Conservation (phyloP, 805 yeast species). For the Saccharomycopsis schoenii region DNA sequence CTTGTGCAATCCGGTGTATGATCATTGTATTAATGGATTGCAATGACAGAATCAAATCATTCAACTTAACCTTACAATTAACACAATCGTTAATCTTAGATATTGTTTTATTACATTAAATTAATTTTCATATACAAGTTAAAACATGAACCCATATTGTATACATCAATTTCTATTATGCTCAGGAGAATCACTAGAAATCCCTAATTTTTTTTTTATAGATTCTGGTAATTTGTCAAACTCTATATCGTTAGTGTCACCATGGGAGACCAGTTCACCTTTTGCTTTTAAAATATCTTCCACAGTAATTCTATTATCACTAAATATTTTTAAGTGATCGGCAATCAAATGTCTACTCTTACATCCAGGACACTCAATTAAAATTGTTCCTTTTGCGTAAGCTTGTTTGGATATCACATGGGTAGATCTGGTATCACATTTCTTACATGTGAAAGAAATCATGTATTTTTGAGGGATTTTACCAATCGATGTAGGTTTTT, state of each 20-base stretch:
- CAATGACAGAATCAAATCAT: no score
- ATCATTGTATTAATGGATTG: no score
- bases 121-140: not conserved
- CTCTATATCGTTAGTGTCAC: slow-evolving; percentile 55
- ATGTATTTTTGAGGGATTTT: slow-evolving; percentile 69
- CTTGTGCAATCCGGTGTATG: no score
- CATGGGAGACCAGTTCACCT: slow-evolving; percentile 59
- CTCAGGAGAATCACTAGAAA: not conserved
- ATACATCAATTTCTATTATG: not conserved
- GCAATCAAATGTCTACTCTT: slow-evolving; percentile 83
- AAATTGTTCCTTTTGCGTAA: slow-evolving; percentile 74
- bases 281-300: slow-evolving; percentile 67
- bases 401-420: slow-evolving; percentile 93
- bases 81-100: no score
- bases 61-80: no score
- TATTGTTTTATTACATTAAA: not conserved
- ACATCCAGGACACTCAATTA: slow-evolving; percentile 89
- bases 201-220: slow-evolving; percentile 25
- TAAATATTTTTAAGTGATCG: slow-evolving; percentile 74
- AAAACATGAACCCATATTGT: no score
- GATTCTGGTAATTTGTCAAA: slow-evolving; percentile 60
- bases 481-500: slow-evolving; percentile 9
- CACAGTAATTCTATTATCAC: slow-evolving; percentile 66
- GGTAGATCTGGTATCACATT: slow-evolving; percentile 72
- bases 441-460: slow-evolving; percentile 89